Evolutionary conservation across 2,329 filamentous ascomycete genomes (phyloP).

Genomic region (Aspergillus transmontanensis): DNA sequence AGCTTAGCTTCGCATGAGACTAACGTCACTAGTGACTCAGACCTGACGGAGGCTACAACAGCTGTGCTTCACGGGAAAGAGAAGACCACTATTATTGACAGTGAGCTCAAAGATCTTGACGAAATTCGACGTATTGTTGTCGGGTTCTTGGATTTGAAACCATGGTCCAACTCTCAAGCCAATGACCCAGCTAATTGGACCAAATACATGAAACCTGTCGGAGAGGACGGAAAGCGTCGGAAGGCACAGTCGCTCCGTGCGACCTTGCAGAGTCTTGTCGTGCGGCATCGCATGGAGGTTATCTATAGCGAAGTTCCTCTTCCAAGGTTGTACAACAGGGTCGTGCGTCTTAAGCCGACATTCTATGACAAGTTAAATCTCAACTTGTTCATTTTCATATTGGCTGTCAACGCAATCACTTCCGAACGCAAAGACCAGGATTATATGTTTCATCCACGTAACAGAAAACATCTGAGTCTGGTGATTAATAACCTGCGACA

Average conservation of each 20-base stretch:
- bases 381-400: constrained; percentile 81
- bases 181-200: constrained; percentile 70
- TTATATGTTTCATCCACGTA: constrained; percentile 83
- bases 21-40: constrained; percentile 36
- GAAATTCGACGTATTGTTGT: constrained; percentile 66
- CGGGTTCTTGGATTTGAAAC: constrained; percentile 73
- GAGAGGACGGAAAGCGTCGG: constrained; percentile 54
- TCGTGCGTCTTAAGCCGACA: constrained; percentile 76
- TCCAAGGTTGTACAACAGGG: constrained; percentile 71
- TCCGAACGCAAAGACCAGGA: constrained; percentile 82
- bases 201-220: constrained; percentile 67
- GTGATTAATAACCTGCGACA: constrained; percentile 79
- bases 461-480: constrained; percentile 65
- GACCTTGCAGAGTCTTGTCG: constrained; percentile 75
- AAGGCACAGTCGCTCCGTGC: constrained; percentile 57
- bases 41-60: constrained; percentile 33
- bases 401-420: constrained; percentile 84
- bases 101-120: constrained; percentile 66
- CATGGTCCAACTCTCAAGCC: constrained; percentile 70
- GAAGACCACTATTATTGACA: constrained; percentile 46
- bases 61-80: constrained; percentile 36
- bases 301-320: constrained; percentile 65
- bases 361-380: constrained; percentile 81
- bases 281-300: constrained; percentile 76
- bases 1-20: constrained; percentile 51